phyloP scores from a whole-genome alignment of 345 rosid species.

The Turritis glabra region DNA sequence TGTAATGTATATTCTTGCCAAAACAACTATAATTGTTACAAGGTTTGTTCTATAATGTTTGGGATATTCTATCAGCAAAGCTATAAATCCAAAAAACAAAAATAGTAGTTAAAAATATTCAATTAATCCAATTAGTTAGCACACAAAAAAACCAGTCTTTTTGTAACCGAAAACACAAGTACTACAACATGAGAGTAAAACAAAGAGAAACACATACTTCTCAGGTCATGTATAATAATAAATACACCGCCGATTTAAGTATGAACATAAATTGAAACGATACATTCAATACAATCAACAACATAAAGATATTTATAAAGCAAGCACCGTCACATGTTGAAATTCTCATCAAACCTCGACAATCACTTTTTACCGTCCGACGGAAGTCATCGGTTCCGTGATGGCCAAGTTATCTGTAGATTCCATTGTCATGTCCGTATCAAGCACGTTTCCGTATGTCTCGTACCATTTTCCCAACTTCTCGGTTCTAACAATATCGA shows the following conservation, averaged over 20 bases:
- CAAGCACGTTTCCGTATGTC: not conserved
- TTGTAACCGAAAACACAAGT: not conserved
- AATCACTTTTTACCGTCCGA: slow-evolving; percentile 17
- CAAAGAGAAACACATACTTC: not conserved
- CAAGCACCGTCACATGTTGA: not conserved
- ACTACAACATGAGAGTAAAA: not conserved
- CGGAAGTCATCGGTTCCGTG: slow-evolving; percentile 25
- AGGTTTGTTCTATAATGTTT: too few species aligned
- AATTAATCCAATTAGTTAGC: not conserved
- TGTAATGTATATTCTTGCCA: too few species aligned
- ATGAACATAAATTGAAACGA: too few species aligned
- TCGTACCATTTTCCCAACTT: slow-evolving; percentile 18
- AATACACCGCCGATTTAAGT: slow-evolving; percentile 14
- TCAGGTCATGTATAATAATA: not conserved
- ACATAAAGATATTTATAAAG: not conserved
- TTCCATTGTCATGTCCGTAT: not conserved
- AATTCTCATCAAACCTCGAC: not conserved
- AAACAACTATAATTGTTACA: too few species aligned
- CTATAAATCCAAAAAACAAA: too few species aligned
- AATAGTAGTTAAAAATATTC: too few species aligned
- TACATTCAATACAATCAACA: too few species aligned
- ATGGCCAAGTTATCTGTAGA: slow-evolving; percentile 11
- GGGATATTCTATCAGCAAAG: too few species aligned
- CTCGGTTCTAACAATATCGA: slow-evolving; percentile 18
- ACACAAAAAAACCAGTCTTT: not conserved